Percentiles rank a stretch among this genome's conserved stretches.
Conservation (phyloP, 1,284 basidiomycete genomes). For the Mycena citricolor region DNA sequence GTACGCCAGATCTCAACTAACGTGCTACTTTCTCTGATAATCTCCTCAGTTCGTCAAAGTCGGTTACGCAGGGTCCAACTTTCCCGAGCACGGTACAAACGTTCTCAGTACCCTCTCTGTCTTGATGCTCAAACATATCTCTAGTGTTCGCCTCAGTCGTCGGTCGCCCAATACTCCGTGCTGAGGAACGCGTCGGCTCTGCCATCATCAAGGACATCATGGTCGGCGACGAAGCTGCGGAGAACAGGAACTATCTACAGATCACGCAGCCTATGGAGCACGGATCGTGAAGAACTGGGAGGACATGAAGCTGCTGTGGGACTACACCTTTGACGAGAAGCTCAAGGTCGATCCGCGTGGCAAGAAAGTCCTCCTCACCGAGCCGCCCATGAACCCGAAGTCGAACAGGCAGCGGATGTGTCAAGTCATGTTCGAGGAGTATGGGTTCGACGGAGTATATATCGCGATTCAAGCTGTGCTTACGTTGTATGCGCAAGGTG, state of each 20-base stretch:
- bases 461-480: slow-evolving; percentile 98
- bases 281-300: slow-evolving; percentile 99
- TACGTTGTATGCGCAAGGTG: slow-evolving; percentile 97
- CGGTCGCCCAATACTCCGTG: slow-evolving; percentile 94
- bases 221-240: slow-evolving; percentile 94
- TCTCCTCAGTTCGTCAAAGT: slow-evolving; percentile 90
- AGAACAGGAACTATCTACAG: slow-evolving; percentile 94
- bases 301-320: slow-evolving; percentile 98
- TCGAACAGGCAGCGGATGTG: slow-evolving; percentile 92
- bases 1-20: slow-evolving; percentile 49
- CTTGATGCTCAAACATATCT: slow-evolving; percentile 6
- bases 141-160: slow-evolving; percentile 95
- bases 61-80: slow-evolving; percentile 97
- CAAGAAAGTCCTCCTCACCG: slow-evolving; percentile 91
- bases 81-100: slow-evolving; percentile 89
- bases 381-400: slow-evolving; percentile 99
- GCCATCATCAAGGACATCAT: slow-evolving; percentile 94
- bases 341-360: slow-evolving; percentile 86
- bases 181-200: slow-evolving; percentile 90
- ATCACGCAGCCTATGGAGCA: slow-evolving; percentile 99
- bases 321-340: slow-evolving; percentile 98
- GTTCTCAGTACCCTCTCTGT: slow-evolving; percentile 6
- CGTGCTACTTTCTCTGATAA: slow-evolving; percentile 8
- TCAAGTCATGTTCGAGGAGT: slow-evolving; percentile 99
- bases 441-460: slow-evolving; percentile 95